phyloP scores from a whole-genome alignment of 768 basidiomycete genomes.

The Xerocomellus chrysenteron region DNA sequence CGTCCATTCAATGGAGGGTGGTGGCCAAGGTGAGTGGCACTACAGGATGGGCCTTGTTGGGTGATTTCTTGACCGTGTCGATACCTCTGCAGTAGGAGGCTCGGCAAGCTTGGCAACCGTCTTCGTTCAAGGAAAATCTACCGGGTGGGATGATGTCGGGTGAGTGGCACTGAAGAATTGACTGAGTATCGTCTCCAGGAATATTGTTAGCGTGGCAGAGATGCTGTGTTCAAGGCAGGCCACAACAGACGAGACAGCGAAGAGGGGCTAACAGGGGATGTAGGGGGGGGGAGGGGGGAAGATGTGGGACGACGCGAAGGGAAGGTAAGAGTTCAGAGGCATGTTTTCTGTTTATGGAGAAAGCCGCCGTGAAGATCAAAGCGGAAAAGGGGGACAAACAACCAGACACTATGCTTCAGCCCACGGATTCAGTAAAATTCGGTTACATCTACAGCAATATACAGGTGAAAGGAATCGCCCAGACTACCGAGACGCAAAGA shows the following conservation, averaged over 20 bases:
- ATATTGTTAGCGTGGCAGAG: not conserved
- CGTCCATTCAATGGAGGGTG: not conserved
- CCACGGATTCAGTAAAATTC: not conserved
- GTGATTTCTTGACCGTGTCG: not conserved
- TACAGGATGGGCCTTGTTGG: not conserved
- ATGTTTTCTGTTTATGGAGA: constrained; percentile 15
- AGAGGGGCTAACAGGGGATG: not conserved
- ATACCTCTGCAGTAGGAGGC: not conserved
- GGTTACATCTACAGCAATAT: not conserved
- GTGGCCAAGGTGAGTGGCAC: not conserved
- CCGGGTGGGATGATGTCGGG: not conserved
- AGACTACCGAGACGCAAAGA: not conserved
- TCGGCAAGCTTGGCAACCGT: not conserved
- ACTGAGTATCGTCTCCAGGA: not conserved
- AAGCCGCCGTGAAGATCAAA: constrained; percentile 11
- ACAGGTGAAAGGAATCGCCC: not conserved
- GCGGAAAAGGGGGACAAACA: constrained; percentile 9
- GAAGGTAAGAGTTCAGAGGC: not conserved
- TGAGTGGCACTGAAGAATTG: constrained; percentile 5
- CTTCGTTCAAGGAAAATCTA: not conserved
- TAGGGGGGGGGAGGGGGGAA: not conserved
- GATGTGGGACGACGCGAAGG: not conserved
- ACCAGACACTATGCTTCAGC: not conserved
- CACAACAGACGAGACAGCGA: not conserved
- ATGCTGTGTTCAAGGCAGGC: not conserved